Percentiles rank a stretch among this genome's conserved stretches.
These are phyloP conservation scores for Cinchona pubescens DNA, from an alignment of 257 asterid species.

Conservation along the genomic window DNA sequence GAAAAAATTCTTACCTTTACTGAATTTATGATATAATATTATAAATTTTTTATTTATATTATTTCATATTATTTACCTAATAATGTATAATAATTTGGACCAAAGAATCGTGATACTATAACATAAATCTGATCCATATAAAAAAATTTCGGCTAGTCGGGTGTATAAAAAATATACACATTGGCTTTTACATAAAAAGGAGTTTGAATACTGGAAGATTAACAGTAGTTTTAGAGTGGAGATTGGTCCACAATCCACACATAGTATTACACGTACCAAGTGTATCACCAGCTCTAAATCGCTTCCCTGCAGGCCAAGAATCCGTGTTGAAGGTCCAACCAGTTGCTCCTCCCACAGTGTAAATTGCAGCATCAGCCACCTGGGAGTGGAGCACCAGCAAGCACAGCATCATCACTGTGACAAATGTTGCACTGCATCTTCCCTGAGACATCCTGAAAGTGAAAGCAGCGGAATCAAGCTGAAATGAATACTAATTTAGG, in stretches of 20 bases:
- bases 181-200: neutral
- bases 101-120: no score
- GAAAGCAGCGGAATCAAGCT: neutral
- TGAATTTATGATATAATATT: no score
- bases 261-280: constrained; percentile 32
- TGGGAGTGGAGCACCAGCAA: constrained; percentile 21
- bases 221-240: neutral
- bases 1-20: no score
- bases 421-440: constrained; percentile 44
- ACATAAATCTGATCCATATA: no score
- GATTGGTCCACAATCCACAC: neutral
- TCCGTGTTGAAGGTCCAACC: constrained; percentile 54
- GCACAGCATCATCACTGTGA: constrained; percentile 18
- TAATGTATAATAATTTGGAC: no score
- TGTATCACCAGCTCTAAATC: constrained; percentile 52
- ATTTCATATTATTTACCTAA: no score
- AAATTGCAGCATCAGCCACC: constrained; percentile 31
- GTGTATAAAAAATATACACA: no score
- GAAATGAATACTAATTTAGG: neutral
- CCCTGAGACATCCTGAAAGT: constrained; percentile 28
- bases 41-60: no score
- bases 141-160: no score
- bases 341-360: constrained; percentile 37
- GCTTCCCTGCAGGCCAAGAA: constrained; percentile 50
- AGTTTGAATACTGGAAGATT: neutral